Conservation (phyloP, 768 basidiomycete species). For the Chalciporus sphaerocephalus region DNA sequence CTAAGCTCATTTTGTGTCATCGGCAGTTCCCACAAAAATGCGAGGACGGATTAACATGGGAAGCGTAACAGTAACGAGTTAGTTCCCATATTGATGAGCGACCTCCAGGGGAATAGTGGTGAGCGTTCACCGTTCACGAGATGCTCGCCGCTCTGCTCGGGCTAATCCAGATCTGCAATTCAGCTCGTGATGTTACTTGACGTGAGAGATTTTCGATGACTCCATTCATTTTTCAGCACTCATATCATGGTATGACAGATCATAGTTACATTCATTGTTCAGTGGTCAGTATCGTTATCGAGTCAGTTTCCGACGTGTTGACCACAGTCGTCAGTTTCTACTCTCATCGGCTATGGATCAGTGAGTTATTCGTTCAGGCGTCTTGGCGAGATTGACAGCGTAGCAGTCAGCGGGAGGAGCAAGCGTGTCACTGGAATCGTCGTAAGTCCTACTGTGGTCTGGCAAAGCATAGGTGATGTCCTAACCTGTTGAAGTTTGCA, state of each 20-base stretch:
- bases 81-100: not conserved
- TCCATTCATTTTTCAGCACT: not conserved
- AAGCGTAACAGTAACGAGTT: not conserved
- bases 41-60: conserved; percentile 4
- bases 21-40: not conserved
- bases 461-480: no score
- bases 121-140: not conserved
- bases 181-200: conserved; percentile 6
- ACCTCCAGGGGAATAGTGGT: conserved; percentile 11
- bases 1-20: conserved; percentile 6
- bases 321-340: conserved; percentile 9
- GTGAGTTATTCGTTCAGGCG: not conserved
- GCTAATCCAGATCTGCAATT: not conserved
- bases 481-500: not conserved
- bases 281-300: conserved; percentile 1
- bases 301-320: no score
- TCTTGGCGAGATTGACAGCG: not conserved
- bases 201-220: not conserved
- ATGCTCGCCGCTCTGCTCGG: not conserved
- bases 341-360: conserved; percentile 13
- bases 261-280: conserved; percentile 4
- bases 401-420: conserved; percentile 16
- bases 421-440: conserved; percentile 6
- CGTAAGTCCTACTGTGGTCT: conserved; percentile 6
- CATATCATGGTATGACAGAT: conserved; percentile 5